Conservation (phyloP, 2,329 filamentous ascomycete species). For the Sphaerulina vaccinii region DNA sequence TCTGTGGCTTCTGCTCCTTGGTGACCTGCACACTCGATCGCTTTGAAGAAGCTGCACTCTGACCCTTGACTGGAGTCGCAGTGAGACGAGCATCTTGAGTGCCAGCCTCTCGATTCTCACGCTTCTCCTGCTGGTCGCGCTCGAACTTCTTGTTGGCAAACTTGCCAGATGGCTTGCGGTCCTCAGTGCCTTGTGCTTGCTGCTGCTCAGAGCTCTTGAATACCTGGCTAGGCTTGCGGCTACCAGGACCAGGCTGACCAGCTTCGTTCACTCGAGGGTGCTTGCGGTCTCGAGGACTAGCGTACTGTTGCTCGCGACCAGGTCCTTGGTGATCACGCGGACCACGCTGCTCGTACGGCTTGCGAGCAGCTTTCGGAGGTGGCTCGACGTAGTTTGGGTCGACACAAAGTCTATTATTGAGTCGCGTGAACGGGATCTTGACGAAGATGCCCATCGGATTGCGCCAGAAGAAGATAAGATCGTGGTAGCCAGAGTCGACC, state of each 20-base stretch:
- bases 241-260: background rate
- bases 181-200: background rate
- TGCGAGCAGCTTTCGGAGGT: background rate
- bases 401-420: constrained; percentile 28
- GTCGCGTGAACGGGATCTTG: constrained; percentile 28
- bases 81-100: background rate
- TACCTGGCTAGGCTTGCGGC: constrained; percentile 2
- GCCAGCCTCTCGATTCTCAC: background rate
- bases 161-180: constrained; percentile 7
- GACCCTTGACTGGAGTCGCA: background rate
- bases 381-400: constrained; percentile 8
- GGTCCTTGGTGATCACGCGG: background rate
- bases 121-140: background rate
- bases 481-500: constrained; percentile 21
- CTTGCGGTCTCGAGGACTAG: background rate
- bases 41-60: constrained; percentile 2
- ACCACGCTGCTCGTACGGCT: background rate
- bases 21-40: constrained; percentile 2
- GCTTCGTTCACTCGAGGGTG: background rate
- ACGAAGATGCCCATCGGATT: constrained; percentile 29
- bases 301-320: constrained; percentile 1
- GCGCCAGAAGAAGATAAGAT: constrained; percentile 22
- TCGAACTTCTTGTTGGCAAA: constrained; percentile 11
- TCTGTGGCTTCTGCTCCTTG: constrained; percentile 10
- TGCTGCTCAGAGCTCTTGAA: constrained; percentile 1